phyloP scores from a whole-genome alignment of 106 monocot species.

The Dendrobium huoshanense region DNA sequence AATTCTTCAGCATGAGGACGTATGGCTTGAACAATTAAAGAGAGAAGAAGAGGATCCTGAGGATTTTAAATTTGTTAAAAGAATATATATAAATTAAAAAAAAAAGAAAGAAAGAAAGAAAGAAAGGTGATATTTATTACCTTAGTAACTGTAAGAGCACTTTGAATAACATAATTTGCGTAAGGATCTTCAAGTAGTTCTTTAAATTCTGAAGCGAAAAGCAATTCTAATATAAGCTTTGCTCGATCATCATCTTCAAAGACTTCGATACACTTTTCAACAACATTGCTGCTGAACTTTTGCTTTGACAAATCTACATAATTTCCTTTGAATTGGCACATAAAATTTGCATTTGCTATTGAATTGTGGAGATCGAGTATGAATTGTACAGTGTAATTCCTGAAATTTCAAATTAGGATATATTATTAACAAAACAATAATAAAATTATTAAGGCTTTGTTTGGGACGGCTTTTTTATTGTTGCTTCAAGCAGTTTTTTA shows the following conservation, averaged over 20 bases:
- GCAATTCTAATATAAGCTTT: conserved; percentile 45
- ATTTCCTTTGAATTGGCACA: conserved; percentile 41
- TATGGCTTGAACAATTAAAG: conserved; percentile 40
- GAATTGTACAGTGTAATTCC: conserved; percentile 77
- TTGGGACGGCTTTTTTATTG: too few species aligned
- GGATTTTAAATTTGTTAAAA: background rate
- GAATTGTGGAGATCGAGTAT: conserved; percentile 28
- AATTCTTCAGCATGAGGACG: conserved; percentile 41
- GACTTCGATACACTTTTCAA: conserved; percentile 58
- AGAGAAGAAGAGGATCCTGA: conserved; percentile 37
- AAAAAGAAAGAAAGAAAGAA: background rate
- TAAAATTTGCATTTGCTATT: conserved; percentile 24
- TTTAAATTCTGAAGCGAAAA: conserved; percentile 35
- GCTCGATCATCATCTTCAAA: conserved; percentile 27
- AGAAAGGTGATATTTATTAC: conserved; percentile 13
- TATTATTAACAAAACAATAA: too few species aligned
- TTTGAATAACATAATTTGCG: conserved; percentile 78
- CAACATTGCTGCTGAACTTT: conserved; percentile 80
- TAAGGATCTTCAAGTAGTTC: conserved; percentile 60
- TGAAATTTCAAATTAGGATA: conserved; percentile 8
- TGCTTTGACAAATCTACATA: conserved; percentile 56
- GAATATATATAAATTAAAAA: background rate
- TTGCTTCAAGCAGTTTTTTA: too few species aligned
- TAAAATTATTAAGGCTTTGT: too few species aligned
- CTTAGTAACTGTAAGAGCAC: conserved; percentile 49